Evolutionary conservation across 768 basidiomycete genomes (phyloP), one percentile per base, ranked within the genome.

Genomic region (Glaciozyma martinii): DNA sequence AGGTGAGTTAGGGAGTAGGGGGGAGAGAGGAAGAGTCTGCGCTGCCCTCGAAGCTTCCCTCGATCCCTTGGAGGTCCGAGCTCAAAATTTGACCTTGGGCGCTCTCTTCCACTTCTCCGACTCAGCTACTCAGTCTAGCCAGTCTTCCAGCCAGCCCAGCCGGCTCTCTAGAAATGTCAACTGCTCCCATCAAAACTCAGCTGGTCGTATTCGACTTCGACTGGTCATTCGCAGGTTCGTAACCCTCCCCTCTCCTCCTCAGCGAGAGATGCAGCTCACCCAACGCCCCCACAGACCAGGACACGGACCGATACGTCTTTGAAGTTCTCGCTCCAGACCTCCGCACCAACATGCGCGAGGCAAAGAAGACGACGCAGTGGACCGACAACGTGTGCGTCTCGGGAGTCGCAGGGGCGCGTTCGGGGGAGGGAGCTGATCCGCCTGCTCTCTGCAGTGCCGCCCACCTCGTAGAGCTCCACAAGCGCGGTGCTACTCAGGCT

Each of bases 161-260:
- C 21, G 4, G n/a, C 25, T 1, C 49, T 25, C 23, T 27, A n/a
- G 19, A 21, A 1, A 47, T 47, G 21, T 6, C 13, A n/a, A 50
- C 27, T 10, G 27, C n/a, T 5, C n/a, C 49, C 21, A 25, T 50
- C n/a, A 56, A 56, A 8, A 77, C 76, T 33, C 89, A 92, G 73
- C 85, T 97, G 58, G 80, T 97, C 64, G 85, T 97, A 19, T 97
- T 88, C 71, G 94, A 99, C 77, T 99, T 97, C 78, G 94, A 99
- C 81, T 98, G 93, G 94, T 87, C 57, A 1, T 67, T 58, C 33
- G 65, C 52, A 21, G 66, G 65, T 66, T 30, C 42, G 62, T 23
- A 37, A 30, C 19, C 1, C 13, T 19, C 19, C 30, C 21, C 4
- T 18, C 40, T 27, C 16, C 3, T 27, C 33, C 49, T 6, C n/a